Conservation (phyloP, 1,284 basidiomycete genomes). For the Naganishia sp. region DNA sequence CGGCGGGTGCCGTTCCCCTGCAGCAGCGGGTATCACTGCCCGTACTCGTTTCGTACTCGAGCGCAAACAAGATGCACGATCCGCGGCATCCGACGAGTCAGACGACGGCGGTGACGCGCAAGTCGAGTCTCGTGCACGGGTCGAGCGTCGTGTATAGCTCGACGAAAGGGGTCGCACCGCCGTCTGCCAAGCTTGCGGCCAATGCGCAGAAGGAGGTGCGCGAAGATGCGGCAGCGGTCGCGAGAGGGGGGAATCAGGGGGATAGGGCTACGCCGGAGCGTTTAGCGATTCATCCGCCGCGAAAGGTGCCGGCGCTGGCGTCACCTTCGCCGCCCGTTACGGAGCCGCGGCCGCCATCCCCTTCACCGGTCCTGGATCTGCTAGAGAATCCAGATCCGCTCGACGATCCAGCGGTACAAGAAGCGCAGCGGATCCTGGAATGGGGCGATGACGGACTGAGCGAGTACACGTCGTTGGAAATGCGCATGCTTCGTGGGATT, state of each 20-base stretch:
- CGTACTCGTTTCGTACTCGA: slow-evolving; percentile 46
- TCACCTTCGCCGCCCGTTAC: not conserved
- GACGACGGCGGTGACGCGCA: slow-evolving; percentile 21
- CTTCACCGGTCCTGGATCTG: slow-evolving; percentile 59
- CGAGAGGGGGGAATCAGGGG: not conserved
- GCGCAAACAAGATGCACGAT: slow-evolving; percentile 12
- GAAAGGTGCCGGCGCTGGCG: slow-evolving; percentile 34
- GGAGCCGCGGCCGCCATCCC: slow-evolving; percentile 57
- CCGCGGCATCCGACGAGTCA: slow-evolving; percentile 22
- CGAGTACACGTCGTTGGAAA: slow-evolving; percentile 62
- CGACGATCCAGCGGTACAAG: slow-evolving; percentile 15
- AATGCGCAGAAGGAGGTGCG: not conserved
- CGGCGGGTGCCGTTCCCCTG: slow-evolving; percentile 61
- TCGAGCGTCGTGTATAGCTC: slow-evolving; percentile 4
- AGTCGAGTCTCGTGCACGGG: slow-evolving; percentile 8
- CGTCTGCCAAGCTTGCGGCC: not conserved
- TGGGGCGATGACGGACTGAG: slow-evolving; percentile 50
- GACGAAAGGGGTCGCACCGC: not conserved
- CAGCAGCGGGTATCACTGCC: slow-evolving; percentile 36
- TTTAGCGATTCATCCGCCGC: not conserved
- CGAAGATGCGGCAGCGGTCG: not conserved
- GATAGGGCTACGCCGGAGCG: not conserved
- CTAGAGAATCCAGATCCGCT: slow-evolving; percentile 17
- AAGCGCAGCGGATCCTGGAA: slow-evolving; percentile 42
- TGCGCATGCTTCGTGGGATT: slow-evolving; percentile 75